Evolutionary conservation across 2,329 filamentous ascomycete genomes (phyloP).

Genomic region (Ceratocystis alfenasii): DNA sequence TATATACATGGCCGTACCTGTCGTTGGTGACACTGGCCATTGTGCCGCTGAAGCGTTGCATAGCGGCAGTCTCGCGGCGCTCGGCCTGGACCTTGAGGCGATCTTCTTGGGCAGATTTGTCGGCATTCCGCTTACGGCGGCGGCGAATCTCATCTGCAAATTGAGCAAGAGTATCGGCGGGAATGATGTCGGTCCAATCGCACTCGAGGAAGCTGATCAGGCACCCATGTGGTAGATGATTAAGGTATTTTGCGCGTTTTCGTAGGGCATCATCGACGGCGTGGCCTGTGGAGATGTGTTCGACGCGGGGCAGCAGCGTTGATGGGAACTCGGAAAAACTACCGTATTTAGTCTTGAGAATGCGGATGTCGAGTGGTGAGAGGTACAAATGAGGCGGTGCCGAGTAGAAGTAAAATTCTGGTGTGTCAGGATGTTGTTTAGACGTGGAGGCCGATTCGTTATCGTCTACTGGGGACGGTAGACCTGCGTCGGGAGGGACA

Average conservation of each 20-base stretch:
- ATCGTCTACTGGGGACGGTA: not conserved
- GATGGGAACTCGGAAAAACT: slow-evolving; percentile 72
- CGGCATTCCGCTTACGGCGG: slow-evolving; percentile 61
- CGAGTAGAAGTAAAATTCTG: slow-evolving; percentile 61
- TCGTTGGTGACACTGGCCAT: not conserved
- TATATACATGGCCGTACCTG: not conserved
- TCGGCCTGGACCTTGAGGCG: slow-evolving; percentile 74
- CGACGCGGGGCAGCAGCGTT: slow-evolving; percentile 73
- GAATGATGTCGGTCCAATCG: slow-evolving; percentile 85
- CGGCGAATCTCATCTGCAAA: slow-evolving; percentile 69
- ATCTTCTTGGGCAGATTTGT: slow-evolving; percentile 78
- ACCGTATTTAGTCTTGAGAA: slow-evolving; percentile 79
- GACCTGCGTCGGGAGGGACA: not conserved
- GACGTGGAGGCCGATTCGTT: not conserved
- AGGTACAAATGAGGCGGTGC: slow-evolving; percentile 79
- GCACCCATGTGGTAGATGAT: slow-evolving; percentile 79
- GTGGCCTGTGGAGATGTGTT: slow-evolving; percentile 79
- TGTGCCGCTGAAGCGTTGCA: slow-evolving; percentile 41
- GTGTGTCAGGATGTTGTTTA: not conserved
- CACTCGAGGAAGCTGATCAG: slow-evolving; percentile 86
- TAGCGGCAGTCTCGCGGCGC: slow-evolving; percentile 59
- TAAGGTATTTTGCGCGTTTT: slow-evolving; percentile 74
- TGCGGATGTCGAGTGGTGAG: slow-evolving; percentile 81
- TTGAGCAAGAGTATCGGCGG: slow-evolving; percentile 57
- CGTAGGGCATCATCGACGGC: slow-evolving; percentile 75